Percentiles rank a stretch among this genome's conserved stretches.
Evolutionary conservation across 2,329 filamentous ascomycete species (phyloP).

Genomic region (Colletotrichum australisinense): DNA sequence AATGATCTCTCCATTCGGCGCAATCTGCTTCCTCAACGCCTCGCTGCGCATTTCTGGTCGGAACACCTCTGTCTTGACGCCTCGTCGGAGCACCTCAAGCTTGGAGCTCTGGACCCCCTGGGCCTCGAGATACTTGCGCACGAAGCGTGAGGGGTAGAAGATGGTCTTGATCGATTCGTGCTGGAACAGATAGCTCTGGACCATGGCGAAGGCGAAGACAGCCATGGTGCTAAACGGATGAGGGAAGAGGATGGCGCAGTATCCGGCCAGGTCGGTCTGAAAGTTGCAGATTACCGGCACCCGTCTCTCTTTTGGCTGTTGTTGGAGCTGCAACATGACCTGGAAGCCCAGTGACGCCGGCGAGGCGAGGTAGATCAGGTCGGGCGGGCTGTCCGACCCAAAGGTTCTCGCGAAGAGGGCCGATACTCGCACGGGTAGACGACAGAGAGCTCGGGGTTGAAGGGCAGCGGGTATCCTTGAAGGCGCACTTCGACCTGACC

Average conservation of each 20-base stretch:
- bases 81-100: constrained; percentile 70
- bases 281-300: constrained; percentile 76
- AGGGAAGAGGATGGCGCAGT: constrained; percentile 77
- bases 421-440: constrained; percentile 75
- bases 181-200: constrained; percentile 75
- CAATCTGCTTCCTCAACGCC: constrained; percentile 63
- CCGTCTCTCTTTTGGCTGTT: constrained; percentile 64
- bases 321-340: constrained; percentile 75
- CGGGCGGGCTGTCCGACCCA: constrained; percentile 60
- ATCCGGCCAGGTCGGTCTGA: constrained; percentile 77
- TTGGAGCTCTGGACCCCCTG: constrained; percentile 67
- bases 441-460: constrained; percentile 77
- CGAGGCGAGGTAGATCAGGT: constrained; percentile 77
- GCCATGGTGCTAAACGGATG: constrained; percentile 69
- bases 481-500: constrained; percentile 65
- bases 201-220: constrained; percentile 69
- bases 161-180: constrained; percentile 72
- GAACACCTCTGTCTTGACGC: constrained; percentile 74
- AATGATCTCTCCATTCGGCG: constrained; percentile 72
- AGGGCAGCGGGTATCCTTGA: constrained; percentile 74
- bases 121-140: constrained; percentile 68
- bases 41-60: constrained; percentile 64
- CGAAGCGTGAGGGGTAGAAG: constrained; percentile 76
- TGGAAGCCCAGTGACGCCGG: constrained; percentile 78
- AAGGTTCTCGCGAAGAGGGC: constrained; percentile 71